These are phyloP conservation scores for Phlegmacium glaucopus DNA, from an alignment of 768 basidiomycete genomes.

Conservation along the genomic window DNA sequence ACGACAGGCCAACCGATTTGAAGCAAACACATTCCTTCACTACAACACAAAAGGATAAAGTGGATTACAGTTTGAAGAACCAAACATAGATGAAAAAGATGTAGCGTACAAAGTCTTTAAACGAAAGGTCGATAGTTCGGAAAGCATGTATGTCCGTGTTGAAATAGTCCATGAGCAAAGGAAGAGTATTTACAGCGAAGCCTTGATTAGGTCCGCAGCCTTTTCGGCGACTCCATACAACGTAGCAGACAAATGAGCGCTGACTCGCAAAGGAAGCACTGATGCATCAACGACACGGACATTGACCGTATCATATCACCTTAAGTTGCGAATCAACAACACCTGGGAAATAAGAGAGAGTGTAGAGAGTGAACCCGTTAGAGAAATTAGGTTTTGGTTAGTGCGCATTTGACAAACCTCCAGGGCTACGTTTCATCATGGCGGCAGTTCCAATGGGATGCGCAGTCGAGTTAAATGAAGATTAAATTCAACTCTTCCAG, in stretches of 20 bases:
- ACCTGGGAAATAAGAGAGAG: conserved; percentile 27
- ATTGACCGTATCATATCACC: conserved; percentile 45
- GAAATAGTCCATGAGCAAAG: too few species aligned
- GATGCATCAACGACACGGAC: conserved; percentile 53
- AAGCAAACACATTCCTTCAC: too few species aligned
- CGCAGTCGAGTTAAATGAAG: conserved; percentile 40
- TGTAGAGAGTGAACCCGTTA: too few species aligned
- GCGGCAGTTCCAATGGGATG: conserved; percentile 47
- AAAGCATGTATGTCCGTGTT: too few species aligned
- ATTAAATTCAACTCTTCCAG: conserved; percentile 45
- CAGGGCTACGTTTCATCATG: conserved; percentile 36
- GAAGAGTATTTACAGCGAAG: too few species aligned
- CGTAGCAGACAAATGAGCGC: conserved; percentile 44
- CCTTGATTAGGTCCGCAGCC: conserved; percentile 49
- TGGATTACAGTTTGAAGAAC: too few species aligned
- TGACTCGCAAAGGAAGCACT: conserved; percentile 44
- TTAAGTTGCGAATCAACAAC: conserved; percentile 44
- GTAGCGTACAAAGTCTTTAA: too few species aligned
- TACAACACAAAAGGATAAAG: too few species aligned
- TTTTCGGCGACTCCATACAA: conserved; percentile 56
- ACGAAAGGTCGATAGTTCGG: too few species aligned
- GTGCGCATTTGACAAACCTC: conserved; percentile 25
- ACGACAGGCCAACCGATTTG: too few species aligned
- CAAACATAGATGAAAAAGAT: too few species aligned
- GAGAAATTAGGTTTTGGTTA: too few species aligned